Base-by-base conservation (phyloP, 257 asterid species). In the Nemophila menziesii region DNA sequence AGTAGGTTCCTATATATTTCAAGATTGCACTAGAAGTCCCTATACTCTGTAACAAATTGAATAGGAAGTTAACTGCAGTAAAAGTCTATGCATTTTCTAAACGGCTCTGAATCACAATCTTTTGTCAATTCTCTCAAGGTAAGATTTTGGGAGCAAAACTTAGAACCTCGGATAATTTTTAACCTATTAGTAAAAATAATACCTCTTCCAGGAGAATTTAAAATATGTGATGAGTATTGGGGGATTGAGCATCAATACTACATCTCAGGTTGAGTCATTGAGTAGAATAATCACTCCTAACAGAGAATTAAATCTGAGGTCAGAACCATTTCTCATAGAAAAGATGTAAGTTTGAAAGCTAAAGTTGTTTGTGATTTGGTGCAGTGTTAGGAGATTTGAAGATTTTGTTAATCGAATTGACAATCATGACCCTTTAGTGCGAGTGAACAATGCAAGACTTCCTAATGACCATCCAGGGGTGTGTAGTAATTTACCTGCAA, bases 1-100 rank as follows among this genome's bases (percentile, higher is more conserved):
- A n/a, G n/a, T n/a, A n/a, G n/a, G n/a, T n/a, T n/a, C n/a, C n/a
- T n/a, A n/a, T n/a, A n/a, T n/a, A n/a, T n/a, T n/a, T n/a, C n/a
- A n/a, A n/a, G n/a, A n/a, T n/a, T n/a, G n/a, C n/a, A n/a, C n/a
- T n/a, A n/a, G n/a, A n/a, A n/a, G n/a, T n/a, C n/a, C n/a, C n/a
- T n/a, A n/a, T n/a, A n/a, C n/a, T n/a, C n/a, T n/a, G n/a, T n/a
- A n/a, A n/a, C n/a, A n/a, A n/a, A n/a, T n/a, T n/a, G n/a, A n/a
- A n/a, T n/a, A n/a, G n/a, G n/a, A n/a, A n/a, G n/a, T n/a, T n/a
- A n/a, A n/a, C n/a, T n/a, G n/a, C n/a, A n/a, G n/a, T n/a, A n/a
- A n/a, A n/a, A n/a, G n/a, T n/a, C 21, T 0, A 44, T 53, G 62
- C 52, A 51, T 16, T 58, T 64, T 39, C n/a, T 11, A 22, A 33